Evolutionary conservation across 192 early-diverging fungal genomes (phyloP), one percentile per base, ranked within the genome.

Genomic region (Radiomyces spectabilis): DNA sequence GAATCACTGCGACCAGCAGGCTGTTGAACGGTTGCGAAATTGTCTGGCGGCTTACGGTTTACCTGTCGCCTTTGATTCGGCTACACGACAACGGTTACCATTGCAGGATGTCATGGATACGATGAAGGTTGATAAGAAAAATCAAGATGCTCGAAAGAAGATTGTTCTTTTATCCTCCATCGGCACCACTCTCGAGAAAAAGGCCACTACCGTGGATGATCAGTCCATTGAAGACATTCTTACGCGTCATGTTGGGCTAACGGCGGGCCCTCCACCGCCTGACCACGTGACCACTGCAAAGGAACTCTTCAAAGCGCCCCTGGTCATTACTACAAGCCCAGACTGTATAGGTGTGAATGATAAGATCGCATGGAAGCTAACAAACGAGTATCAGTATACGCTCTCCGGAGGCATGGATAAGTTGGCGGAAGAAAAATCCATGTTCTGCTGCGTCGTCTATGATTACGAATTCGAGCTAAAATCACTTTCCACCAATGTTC

Each of bases 251-350:
- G 30, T 55, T 13, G n/a, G 88, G 88, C 9, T 55, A 59, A 38
- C 73, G 97, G 34, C 57, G 52, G 24, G 84, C 93, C 24, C 63
- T 98, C 12, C 63, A 80, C 8, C 56, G 73, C 25, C 86, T 98
- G 91, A 98, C 63, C 97, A 97, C 94, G 93, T 95, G 71, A 87
- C 89, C 15, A 95, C 97, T 93, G 97, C 96, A 0, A 94, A 98
- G 58, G 96, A 94, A 9, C 97, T 99, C 76, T 76, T 99, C 59
- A 99, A 94, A 0, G 93, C 94, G 0, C 80, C 89, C 0, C 92
- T 88, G 24, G 73, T 99, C 10, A 93, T 93, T 10, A 92, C 94
- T 5, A 89, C 92, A 5, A 91, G 94, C 0, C 73, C 57, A 16
- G 55, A 61, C 2, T 55, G 74, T 0, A 73, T 63, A n/a, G 55